Percentiles rank a stretch among this genome's conserved stretches.
phyloP scores from a whole-genome alignment of 2,329 filamentous ascomycete genomes.

The Botryosphaeria agaves region DNA sequence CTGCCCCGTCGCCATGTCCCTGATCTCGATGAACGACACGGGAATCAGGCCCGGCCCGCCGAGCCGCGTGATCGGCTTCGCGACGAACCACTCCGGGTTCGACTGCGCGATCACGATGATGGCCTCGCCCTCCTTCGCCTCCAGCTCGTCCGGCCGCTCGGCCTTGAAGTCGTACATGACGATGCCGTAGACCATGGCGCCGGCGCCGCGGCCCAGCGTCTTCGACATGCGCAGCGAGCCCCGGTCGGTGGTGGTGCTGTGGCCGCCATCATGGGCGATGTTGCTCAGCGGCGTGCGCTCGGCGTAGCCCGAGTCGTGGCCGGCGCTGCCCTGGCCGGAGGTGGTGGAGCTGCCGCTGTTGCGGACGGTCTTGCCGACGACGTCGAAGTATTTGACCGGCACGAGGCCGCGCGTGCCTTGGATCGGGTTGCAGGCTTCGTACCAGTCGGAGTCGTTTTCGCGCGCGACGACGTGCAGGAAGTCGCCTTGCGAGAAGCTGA shows the following conservation, averaged over 20 bases:
- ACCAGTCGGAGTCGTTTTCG: slow-evolving; percentile 91
- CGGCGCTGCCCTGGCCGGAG: slow-evolving; percentile 37
- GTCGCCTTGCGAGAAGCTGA: slow-evolving; percentile 86
- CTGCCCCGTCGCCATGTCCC: slow-evolving; percentile 79
- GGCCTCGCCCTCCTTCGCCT: slow-evolving; percentile 85
- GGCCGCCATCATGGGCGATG: too few relatives aligned
- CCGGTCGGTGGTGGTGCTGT: slow-evolving; percentile 14
- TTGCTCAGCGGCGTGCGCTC: slow-evolving; percentile 25
- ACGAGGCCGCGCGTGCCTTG: slow-evolving; percentile 80
- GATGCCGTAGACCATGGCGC: slow-evolving; percentile 88
- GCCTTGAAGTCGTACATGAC: slow-evolving; percentile 96
- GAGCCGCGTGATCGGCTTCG: slow-evolving; percentile 95
- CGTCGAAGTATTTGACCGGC: slow-evolving; percentile 85
- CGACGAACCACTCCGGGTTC: slow-evolving; percentile 97
- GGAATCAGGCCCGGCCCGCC: slow-evolving; percentile 91
- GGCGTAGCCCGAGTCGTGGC: slow-evolving; percentile 85
- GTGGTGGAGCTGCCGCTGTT: slow-evolving; percentile 47
- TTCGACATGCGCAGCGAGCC: slow-evolving; percentile 20
- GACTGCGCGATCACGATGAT: slow-evolving; percentile 98
- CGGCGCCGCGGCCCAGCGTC: slow-evolving; percentile 34
- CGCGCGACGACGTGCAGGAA: slow-evolving; percentile 96
- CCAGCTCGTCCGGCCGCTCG: slow-evolving; percentile 86
- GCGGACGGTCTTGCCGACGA: slow-evolving; percentile 77
- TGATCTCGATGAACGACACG: slow-evolving; percentile 89
- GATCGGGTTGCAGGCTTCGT: slow-evolving; percentile 93